Evolutionary conservation across 2,329 filamentous ascomycete species (phyloP).

Genomic region (Atkinsonella texensis): DNA sequence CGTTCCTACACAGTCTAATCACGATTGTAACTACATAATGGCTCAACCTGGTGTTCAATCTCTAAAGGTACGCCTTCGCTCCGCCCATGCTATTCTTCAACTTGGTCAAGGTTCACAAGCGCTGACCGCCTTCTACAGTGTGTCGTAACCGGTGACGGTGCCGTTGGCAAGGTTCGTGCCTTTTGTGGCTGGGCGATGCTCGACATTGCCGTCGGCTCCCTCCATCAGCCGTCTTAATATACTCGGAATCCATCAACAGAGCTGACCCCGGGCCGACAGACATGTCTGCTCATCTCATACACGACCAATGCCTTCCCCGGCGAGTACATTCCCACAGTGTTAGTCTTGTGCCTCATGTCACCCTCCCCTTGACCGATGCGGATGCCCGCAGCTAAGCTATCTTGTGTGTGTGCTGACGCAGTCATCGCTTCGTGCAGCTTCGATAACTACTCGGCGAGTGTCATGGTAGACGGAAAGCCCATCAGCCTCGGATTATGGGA

Average conservation of each 20-base stretch:
- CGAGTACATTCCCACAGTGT: constrained; percentile 99
- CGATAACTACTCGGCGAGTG: constrained; percentile 97
- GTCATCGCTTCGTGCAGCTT: constrained; percentile 45
- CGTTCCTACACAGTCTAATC: neutral
- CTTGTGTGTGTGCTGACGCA: constrained; percentile 2
- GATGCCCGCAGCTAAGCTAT: neutral
- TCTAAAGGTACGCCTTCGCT: constrained; percentile 58
- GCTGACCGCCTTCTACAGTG: constrained; percentile 47
- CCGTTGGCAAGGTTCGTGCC: constrained; percentile 65
- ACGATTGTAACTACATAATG: constrained; percentile 35
- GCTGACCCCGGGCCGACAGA: constrained; percentile 40
- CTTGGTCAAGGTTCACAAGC: constrained; percentile 9
- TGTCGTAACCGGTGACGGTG: constrained; percentile 98
- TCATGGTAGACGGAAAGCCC: constrained; percentile 97
- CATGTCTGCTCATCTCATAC: constrained; percentile 97
- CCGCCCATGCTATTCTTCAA: neutral
- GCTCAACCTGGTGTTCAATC: constrained; percentile 79
- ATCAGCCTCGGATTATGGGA: constrained; percentile 97
- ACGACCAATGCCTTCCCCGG: constrained; percentile 99
- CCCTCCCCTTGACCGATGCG: constrained; percentile 3
- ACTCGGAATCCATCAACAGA: neutral
- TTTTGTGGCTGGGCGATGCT: neutral
- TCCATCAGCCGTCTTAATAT: neutral
- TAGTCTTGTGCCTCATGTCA: constrained; percentile 26
- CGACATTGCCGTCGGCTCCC: neutral